Percentiles rank a stretch among this genome's conserved stretches.
These are phyloP conservation scores for Ogataea chonburiensis DNA, from an alignment of 805 yeast genomes.

Conservation along the genomic window DNA sequence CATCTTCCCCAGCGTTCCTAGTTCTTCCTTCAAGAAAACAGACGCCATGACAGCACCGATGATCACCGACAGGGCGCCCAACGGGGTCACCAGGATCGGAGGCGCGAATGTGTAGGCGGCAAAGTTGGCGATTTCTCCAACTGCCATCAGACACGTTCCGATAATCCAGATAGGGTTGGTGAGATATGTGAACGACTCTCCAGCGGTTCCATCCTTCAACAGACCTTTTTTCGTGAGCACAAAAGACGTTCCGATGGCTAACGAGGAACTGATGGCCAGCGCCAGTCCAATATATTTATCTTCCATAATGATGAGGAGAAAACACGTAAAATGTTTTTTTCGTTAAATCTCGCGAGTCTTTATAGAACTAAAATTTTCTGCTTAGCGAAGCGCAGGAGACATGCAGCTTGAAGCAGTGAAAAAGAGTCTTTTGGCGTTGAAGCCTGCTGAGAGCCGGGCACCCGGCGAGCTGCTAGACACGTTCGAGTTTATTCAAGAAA, in stretches of 20 bases:
- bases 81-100: constrained; percentile 86
- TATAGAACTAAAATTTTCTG: constrained; percentile 6
- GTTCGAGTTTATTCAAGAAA: constrained; percentile 1
- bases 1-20: constrained; percentile 84
- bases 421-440: constrained; percentile 1
- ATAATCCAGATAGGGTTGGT: constrained; percentile 93
- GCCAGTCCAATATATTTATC: constrained; percentile 89
- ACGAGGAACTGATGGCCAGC: constrained; percentile 79
- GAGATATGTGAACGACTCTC: constrained; percentile 75
- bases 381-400: background rate
- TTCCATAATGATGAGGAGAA: constrained; percentile 42
- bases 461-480: background rate
- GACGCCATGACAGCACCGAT: constrained; percentile 92
- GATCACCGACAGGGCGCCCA: constrained; percentile 86
- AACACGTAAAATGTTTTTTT: constrained; percentile 12
- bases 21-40: constrained; percentile 76
- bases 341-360: constrained; percentile 1
- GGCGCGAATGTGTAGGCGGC: constrained; percentile 97
- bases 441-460: background rate
- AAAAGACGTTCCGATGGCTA: constrained; percentile 89
- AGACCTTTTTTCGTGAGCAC: constrained; percentile 88
- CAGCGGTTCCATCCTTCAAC: constrained; percentile 59
- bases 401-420: constrained; percentile 10
- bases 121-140: constrained; percentile 88
- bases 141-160: constrained; percentile 85